A percentile compares a stretch with the other conserved stretches of the same genome.
These are phyloP conservation scores for Coniosporium apollinis DNA, from an alignment of 495 filamentous ascomycete species.

Conservation along the genomic window DNA sequence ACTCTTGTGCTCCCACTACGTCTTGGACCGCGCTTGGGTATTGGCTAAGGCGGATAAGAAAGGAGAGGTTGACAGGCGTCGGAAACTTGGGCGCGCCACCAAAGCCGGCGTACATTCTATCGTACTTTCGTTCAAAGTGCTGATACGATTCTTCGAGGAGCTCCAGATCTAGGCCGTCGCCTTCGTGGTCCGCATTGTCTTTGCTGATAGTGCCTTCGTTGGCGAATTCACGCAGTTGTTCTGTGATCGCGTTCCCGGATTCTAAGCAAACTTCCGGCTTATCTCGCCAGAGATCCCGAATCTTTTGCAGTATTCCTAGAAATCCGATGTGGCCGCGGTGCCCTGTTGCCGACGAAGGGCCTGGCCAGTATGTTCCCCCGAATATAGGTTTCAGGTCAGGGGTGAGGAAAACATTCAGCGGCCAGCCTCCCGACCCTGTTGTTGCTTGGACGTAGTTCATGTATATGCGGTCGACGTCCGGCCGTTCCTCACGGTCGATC, in stretches of 20 bases:
- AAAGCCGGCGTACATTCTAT: constrained; percentile 66
- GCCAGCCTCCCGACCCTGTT: constrained; percentile 87
- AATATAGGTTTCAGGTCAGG: constrained; percentile 87
- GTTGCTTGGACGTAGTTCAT: constrained; percentile 97
- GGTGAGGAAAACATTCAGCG: constrained; percentile 89
- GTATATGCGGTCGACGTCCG: constrained; percentile 90
- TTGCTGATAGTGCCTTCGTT: constrained; percentile 62
- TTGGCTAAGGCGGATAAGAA: constrained; percentile 58
- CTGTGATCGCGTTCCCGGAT: constrained; percentile 66
- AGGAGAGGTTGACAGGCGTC: constrained; percentile 68
- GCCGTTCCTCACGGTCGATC: constrained; percentile 86
- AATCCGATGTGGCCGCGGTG: constrained; percentile 48
- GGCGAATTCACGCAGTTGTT: constrained; percentile 69
- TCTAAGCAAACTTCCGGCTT: constrained; percentile 65
- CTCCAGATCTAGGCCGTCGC: constrained; percentile 65
- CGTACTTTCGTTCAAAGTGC: constrained; percentile 64
- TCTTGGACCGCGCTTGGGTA: constrained; percentile 61
- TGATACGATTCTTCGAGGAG: constrained; percentile 78
- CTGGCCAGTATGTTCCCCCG: constrained; percentile 94
- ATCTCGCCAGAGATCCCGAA: constrained; percentile 66
- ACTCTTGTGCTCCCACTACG: constrained; percentile 71
- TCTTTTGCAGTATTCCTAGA: constrained; percentile 64
- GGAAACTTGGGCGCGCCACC: constrained; percentile 74
- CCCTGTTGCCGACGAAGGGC: constrained; percentile 40
- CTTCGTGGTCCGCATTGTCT: constrained; percentile 26